Evolutionary conservation across 2,329 filamentous ascomycete genomes (phyloP), one percentile per base, ranked within the genome.

Genomic region (Sporothrix variecibatus): DNA sequence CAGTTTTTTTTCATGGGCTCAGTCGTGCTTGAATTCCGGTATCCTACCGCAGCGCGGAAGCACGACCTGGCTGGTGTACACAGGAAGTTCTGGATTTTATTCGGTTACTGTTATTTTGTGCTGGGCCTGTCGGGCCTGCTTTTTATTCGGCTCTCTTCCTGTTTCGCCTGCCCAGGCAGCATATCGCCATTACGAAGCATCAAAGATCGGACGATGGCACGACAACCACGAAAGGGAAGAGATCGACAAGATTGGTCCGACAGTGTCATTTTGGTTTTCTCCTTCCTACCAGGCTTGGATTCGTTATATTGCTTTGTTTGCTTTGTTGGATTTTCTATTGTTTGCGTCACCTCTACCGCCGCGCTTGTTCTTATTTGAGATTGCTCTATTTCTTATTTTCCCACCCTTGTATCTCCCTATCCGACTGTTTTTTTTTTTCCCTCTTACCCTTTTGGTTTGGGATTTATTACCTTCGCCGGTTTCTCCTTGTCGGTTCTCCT

Each of bases 11-110:
- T 28, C 34, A 49, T 68, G 20, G 56, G 49, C 26, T 34, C 34
- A 3, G 49, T 49, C 72, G 69, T 75, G 64, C 28, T 69, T 67
- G n/a, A 9, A 46, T 60, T 64, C 60, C 56, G 51, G 9, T 58
- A 64, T 72, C 38, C 46, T 49, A 40, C 73, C 73, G 72, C 69
- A 56, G 46, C 28, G 69, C 62, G 60, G 73, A 72, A 49, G 72
- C 68, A 75, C 68, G 64, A 34, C 46, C 20, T 38, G 31, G 15
- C 73, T 23, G 23, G 51, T 70, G 56, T 70, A 62, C 62, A 73
- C 64, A 72, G 70, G 26, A 43, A 26, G 46, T 23, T 34, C 67
- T 72, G 51, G 40, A 7, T 60, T 34, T 62, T 31, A 31, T 38
- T 49, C 72, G 71, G 11, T 60, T 71, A 8, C 23, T 69, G 60